These are phyloP conservation scores for Colletotrichum costaricense DNA, from an alignment of 2,329 filamentous ascomycete species.

Conservation along the genomic window DNA sequence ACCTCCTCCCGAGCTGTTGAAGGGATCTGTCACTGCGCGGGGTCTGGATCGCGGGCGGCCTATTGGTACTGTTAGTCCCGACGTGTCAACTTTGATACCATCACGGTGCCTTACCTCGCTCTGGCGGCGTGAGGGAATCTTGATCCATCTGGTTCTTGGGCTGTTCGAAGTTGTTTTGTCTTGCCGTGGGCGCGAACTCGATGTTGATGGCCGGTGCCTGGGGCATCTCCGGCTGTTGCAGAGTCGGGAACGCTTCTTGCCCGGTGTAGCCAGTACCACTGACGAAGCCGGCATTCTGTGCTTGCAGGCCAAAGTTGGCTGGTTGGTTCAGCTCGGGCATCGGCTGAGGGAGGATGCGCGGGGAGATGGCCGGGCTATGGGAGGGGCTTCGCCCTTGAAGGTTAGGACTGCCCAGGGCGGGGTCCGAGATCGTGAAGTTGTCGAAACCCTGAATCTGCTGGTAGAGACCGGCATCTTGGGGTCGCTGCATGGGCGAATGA, in stretches of 20 bases:
- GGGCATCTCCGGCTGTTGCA: conserved; percentile 70
- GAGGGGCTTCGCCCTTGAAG: conserved; percentile 83
- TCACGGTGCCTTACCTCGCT: conserved; percentile 62
- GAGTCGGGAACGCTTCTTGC: conserved; percentile 63
- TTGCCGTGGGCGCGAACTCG: conserved; percentile 84
- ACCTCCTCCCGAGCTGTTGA: conserved; percentile 58
- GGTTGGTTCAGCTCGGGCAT: conserved; percentile 65
- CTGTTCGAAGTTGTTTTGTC: conserved; percentile 73
- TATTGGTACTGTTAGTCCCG: conserved; percentile 43
- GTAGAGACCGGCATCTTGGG: conserved; percentile 79
- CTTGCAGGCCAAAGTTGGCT: conserved; percentile 55
- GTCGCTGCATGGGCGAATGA: conserved; percentile 82
- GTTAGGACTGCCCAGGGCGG: conserved; percentile 71
- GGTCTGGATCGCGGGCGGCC: conserved; percentile 62
- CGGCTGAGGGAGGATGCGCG: conserved; percentile 68
- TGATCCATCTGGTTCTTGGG: conserved; percentile 74
- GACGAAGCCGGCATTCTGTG: conserved; percentile 52
- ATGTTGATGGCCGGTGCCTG: conserved; percentile 94
- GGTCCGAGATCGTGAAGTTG: conserved; percentile 83
- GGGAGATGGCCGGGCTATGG: conserved; percentile 76
- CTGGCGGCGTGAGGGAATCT: conserved; percentile 86
- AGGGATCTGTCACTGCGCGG: conserved; percentile 70
- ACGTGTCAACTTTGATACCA: too few relatives aligned
- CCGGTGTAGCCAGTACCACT: conserved; percentile 47
- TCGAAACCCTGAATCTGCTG: conserved; percentile 83